Conservation (phyloP, 441 rosid species). For the Mallotus japonicus region DNA sequence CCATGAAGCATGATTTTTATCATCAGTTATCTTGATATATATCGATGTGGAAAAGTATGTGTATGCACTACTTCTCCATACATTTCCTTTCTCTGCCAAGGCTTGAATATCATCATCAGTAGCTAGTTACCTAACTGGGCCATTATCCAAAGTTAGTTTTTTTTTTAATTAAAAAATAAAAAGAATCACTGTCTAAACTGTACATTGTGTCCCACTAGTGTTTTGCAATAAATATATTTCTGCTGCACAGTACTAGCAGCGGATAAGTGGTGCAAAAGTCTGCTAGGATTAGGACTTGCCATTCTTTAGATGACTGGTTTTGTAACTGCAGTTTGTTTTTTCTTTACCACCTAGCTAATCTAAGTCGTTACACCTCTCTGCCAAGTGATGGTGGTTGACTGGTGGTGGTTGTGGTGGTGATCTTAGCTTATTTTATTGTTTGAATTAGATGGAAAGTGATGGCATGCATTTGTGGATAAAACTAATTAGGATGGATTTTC, state of each 20-base stretch:
- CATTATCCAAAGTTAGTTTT: neutral
- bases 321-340: neutral
- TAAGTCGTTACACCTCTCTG: neutral
- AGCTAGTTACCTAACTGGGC: neutral
- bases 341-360: neutral
- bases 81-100: neutral
- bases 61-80: slow-evolving; percentile 20
- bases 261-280: neutral
- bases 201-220: neutral
- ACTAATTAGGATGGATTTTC: neutral
- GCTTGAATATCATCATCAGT: neutral
- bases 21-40: neutral
- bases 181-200: neutral
- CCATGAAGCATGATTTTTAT: slow-evolving; percentile 2
- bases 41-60: slow-evolving; percentile 11
- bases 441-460: slow-evolving; percentile 17
- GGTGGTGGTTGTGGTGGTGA: slow-evolving; percentile 7
- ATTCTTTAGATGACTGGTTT: neutral
- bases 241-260: slow-evolving; percentile 4
- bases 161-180: neutral
- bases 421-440: neutral
- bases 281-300: slow-evolving; percentile 1
- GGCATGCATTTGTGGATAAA: neutral
- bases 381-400: neutral
- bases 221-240: neutral